Percentiles rank a stretch among this genome's conserved stretches.
Conservation (phyloP, 768 basidiomycete species). For the Coprinopsis cinerea region DNA sequence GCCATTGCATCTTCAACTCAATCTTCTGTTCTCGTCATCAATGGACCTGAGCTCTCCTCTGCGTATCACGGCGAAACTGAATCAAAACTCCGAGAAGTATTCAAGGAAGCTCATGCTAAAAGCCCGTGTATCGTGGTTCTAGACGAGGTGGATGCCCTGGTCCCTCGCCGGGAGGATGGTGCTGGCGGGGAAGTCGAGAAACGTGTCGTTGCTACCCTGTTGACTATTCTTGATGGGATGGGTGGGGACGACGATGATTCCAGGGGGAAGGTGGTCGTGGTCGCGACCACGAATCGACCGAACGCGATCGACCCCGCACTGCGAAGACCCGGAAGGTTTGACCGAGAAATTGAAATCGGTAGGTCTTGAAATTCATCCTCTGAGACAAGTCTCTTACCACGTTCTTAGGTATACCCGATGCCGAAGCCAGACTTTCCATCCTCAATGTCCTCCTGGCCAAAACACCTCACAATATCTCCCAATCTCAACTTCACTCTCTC, state of each 20-base stretch:
- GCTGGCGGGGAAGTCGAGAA: conserved; percentile 95
- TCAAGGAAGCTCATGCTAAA: conserved; percentile 72
- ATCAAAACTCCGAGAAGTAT: conserved; percentile 82
- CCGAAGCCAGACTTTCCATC: conserved; percentile 78
- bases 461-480: conserved; percentile 68
- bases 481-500: conserved; percentile 54
- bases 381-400: neutral
- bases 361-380: conserved; percentile 15
- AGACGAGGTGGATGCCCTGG: conserved; percentile 94
- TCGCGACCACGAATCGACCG: conserved; percentile 93
- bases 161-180: conserved; percentile 83
- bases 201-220: conserved; percentile 88
- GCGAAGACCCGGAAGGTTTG: conserved; percentile 84
- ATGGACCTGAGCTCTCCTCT: conserved; percentile 91
- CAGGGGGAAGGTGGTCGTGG: conserved; percentile 74
- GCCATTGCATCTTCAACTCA: conserved; percentile 86
- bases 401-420: conserved; percentile 76
- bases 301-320: conserved; percentile 95
- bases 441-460: conserved; percentile 78
- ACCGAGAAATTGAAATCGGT: conserved; percentile 96
- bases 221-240: conserved; percentile 94
- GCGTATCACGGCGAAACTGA: conserved; percentile 99
- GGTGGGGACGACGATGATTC: conserved; percentile 42
- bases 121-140: conserved; percentile 92
- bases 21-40: conserved; percentile 87